Base-by-base conservation (phyloP, 148 eudicot species). In the Beta vulgaris region DNA sequence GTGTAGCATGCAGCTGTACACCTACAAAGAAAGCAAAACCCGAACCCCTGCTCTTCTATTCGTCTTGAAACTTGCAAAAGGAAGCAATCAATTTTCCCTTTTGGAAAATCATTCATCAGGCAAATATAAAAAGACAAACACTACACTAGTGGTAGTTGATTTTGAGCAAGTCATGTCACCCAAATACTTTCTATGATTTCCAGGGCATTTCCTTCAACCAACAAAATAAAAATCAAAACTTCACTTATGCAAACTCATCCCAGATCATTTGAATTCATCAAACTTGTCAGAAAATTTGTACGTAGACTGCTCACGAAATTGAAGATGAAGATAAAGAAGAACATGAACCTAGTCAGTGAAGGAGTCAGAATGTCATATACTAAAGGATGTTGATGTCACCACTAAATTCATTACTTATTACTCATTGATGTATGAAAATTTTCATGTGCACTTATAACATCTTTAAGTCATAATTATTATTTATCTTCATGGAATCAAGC, bases 371-470 rank as follows among this genome's bases (percentile, higher is more conserved):
- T 39, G 0, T 6, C 13, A 10, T 21, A 37, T 14, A 62, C 16
- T 32, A 62, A 34, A 32, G 68, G 42, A 16, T 36, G 28, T 64
- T 34, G 6, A 19, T 10, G 3, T 36, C 68, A 10, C 4, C 6
- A 64, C 39, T 64, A 9, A 15, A 14, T 19, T 32, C n/a, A n/a
- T n/a, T n/a, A n/a, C n/a, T n/a, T n/a, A n/a, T n/a, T n/a, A n/a
- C n/a, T n/a, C n/a, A n/a, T n/a, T n/a, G n/a, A n/a, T n/a, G n/a
- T n/a, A n/a, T n/a, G n/a, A n/a, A n/a, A n/a, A n/a, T n/a, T 23
- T 40, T 55, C 36, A 57, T 29, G 12, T 7, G n/a, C 77, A 61
- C 28, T 51, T 62, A 40, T 71, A 37, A 75, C 15, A 53, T 51
- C 18, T 37, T 46, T 43, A 63, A 9, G 57, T 69, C 49, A 62